phyloP scores from a whole-genome alignment of 2,329 filamentous ascomycete genomes.

The Claviceps sp. region DNA sequence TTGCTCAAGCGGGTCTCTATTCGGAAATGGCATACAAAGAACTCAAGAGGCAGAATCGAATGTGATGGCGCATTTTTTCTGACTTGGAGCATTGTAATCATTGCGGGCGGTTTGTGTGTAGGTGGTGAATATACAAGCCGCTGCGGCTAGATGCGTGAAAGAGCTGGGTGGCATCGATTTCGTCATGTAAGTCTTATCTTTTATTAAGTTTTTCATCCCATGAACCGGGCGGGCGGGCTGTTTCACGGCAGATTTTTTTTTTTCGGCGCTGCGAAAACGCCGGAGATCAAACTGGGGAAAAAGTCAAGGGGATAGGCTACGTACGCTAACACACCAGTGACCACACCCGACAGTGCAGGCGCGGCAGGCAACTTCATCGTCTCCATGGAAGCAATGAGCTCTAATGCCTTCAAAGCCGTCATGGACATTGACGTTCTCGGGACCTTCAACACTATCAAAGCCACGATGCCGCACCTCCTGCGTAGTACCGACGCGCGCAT shows the following conservation, averaged over 20 bases:
- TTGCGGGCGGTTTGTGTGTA: conserved; percentile 3
- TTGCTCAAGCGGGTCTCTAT: neutral
- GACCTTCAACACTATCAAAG: conserved; percentile 90
- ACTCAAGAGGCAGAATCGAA: neutral
- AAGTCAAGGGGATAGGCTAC: neutral
- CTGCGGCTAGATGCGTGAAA: conserved; percentile 64
- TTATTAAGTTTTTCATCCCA: too few relatives aligned
- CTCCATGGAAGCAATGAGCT: conserved; percentile 64
- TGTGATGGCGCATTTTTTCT: neutral
- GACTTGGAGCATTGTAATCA: neutral
- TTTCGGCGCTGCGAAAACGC: neutral
- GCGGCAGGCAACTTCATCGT: conserved; percentile 94
- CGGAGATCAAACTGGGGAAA: neutral
- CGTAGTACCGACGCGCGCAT: conserved; percentile 69
- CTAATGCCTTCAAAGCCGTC: conserved; percentile 88
- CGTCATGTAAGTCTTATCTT: conserved; percentile 54
- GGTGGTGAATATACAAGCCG: conserved; percentile 33
- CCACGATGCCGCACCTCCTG: conserved; percentile 69
- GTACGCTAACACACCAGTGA: neutral
- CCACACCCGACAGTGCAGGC: conserved; percentile 54
- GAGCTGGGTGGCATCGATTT: conserved; percentile 86
- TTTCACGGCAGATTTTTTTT: neutral
- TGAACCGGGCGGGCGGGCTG: too few relatives aligned
- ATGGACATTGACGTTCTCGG: conserved; percentile 94
- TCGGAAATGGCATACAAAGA: neutral